Percentiles rank a stretch among this genome's conserved stretches.
phyloP scores from a whole-genome alignment of 164 flowering plant genomes.

The Piper betle region DNA sequence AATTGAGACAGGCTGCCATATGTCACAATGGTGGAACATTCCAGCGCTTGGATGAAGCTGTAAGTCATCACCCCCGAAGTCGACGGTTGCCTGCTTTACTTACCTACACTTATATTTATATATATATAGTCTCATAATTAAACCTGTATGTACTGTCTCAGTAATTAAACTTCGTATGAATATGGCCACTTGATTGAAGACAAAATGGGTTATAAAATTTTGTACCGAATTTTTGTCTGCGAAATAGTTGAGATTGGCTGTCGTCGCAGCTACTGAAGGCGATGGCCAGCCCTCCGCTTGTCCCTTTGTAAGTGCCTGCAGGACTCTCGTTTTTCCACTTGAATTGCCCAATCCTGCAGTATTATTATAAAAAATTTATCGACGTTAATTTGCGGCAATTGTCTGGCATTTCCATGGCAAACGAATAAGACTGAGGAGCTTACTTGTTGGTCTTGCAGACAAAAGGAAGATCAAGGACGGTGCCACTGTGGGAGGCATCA shows the following conservation, averaged over 20 bases:
- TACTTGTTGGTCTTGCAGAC: slow-evolving; percentile 47
- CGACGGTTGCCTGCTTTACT: not conserved
- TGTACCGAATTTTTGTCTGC: too few species aligned
- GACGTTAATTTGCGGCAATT: not conserved
- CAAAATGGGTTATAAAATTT: not conserved
- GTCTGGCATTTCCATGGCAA: not conserved
- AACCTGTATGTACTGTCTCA: not conserved
- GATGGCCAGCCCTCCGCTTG: slow-evolving; percentile 52
- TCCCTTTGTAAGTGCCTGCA: slow-evolving; percentile 31
- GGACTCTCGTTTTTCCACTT: slow-evolving; percentile 44
- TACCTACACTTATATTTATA: not conserved
- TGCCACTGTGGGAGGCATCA: slow-evolving; percentile 68
- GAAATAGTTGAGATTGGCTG: slow-evolving; percentile 20
- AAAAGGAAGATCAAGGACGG: slow-evolving; percentile 57
- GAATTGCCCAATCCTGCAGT: slow-evolving; percentile 32
- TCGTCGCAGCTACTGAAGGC: slow-evolving; percentile 65
- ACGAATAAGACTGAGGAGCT: not conserved
- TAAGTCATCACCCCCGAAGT: slow-evolving; percentile 41
- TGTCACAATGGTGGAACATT: slow-evolving; percentile 18
- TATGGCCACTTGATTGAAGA: not conserved
- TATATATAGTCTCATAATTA: not conserved
- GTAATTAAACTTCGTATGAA: too few species aligned
- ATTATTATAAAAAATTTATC: too few species aligned
- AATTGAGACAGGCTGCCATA: not conserved
- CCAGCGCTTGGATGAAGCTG: slow-evolving; percentile 46